Evolutionary conservation across 345 rosid species (phyloP).

Genomic region (Aquilaria sinensis): DNA sequence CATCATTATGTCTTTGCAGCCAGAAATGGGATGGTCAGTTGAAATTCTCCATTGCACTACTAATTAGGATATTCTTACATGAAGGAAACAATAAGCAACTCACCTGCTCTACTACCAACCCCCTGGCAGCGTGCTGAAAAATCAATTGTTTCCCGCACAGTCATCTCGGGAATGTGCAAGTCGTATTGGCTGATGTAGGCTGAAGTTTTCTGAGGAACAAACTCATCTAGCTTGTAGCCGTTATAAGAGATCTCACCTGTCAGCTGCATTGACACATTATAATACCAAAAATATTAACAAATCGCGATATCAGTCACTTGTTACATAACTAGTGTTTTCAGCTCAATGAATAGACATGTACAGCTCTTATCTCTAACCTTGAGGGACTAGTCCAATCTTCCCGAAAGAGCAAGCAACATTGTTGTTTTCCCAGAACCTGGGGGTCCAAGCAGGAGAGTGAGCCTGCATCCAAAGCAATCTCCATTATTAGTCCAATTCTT

Average conservation of each 20-base stretch:
- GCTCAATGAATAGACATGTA: no score
- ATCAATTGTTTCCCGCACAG: constrained; percentile 57
- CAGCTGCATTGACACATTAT: constrained; percentile 21
- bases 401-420: constrained; percentile 45
- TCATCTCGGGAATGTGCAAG: constrained; percentile 54
- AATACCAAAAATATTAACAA: no score
- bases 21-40: background rate
- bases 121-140: constrained; percentile 58
- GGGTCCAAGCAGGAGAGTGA: constrained; percentile 60
- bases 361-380: constrained; percentile 26
- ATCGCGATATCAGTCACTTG: no score
- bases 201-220: constrained; percentile 48
- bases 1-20: constrained; percentile 38
- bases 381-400: constrained; percentile 39
- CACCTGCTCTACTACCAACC: constrained; percentile 40
- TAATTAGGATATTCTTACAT: background rate
- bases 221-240: constrained; percentile 44
- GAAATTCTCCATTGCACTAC: background rate
- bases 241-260: constrained; percentile 50
- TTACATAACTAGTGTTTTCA: background rate
- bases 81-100: constrained; percentile 3
- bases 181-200: constrained; percentile 62
- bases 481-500: background rate
- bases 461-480: constrained; percentile 21
- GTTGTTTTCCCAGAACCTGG: constrained; percentile 69